phyloP scores from a whole-genome alignment of 305 asterid species.

The Fraxinus greggii region DNA sequence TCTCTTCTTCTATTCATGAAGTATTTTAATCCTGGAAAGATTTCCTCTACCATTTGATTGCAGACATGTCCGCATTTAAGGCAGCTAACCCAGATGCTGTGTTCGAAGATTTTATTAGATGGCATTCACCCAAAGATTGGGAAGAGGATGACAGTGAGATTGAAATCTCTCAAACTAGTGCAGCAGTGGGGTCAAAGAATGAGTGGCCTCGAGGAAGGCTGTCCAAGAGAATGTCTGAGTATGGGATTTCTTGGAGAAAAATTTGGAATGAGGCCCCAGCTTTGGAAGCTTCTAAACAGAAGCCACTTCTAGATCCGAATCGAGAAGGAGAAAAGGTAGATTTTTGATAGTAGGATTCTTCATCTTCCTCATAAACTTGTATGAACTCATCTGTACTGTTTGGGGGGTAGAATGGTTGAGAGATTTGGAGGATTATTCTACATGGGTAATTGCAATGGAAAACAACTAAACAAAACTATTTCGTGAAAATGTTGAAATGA shows the following conservation, averaged over 20 bases:
- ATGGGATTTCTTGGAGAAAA: slow-evolving; percentile 85
- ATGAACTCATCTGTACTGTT: not conserved
- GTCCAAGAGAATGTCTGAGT: slow-evolving; percentile 90
- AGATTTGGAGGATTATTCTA: not conserved
- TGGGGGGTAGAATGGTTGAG: not conserved
- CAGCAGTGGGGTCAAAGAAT: slow-evolving; percentile 24
- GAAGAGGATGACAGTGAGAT: slow-evolving; percentile 46
- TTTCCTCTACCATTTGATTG: slow-evolving; percentile 32
- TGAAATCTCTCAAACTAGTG: slow-evolving; percentile 38
- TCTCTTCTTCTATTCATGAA: not conserved
- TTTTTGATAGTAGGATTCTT: not conserved
- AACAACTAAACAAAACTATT: not conserved
- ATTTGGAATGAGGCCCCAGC: slow-evolving; percentile 80
- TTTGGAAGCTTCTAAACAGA: slow-evolving; percentile 74
- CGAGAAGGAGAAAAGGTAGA: slow-evolving; percentile 97
- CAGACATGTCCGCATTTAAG: slow-evolving; percentile 96
- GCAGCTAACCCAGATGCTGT: slow-evolving; percentile 93
- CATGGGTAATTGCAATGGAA: not conserved
- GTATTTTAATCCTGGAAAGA: not conserved
- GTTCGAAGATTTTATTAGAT: slow-evolving; percentile 94
- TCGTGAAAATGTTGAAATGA: not conserved
- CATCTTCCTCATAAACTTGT: not conserved
- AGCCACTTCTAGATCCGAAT: slow-evolving; percentile 86
- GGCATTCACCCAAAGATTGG: slow-evolving; percentile 99
- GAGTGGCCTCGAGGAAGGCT: slow-evolving; percentile 91